Base-by-base conservation (phyloP, 2,329 filamentous ascomycete genomes). In the Aspergillus nomiae region DNA sequence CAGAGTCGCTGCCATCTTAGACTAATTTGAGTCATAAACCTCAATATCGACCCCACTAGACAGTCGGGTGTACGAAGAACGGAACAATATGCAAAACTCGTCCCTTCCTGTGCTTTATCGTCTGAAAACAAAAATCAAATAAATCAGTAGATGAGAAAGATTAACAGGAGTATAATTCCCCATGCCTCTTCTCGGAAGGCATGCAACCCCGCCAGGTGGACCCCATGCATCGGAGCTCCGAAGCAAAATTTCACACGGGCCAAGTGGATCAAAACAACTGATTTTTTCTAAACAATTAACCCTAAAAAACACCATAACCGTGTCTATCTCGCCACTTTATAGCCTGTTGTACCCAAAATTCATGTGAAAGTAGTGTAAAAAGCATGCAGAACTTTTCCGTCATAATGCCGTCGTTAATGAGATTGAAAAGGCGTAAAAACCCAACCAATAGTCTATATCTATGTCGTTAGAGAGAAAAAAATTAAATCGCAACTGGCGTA, bases 401-500 rank as follows among this genome's bases (percentile, higher is more conserved):
- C 38, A 10, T n/a, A 8, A 41, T 41, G 7, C 19, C 7, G 38
- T 41, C 38, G 38, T 41, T 41, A 41, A n/a, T 16, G 3, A 2
- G 8, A 41, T 19, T 19, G 38, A 16, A 10, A 16, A 41, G 19
- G 2, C 7, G 4, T 16, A 41, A 9, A 9, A 11, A n/a, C 10
- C 0, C 16, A 46, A 10, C 16, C 6, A 50, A 19, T 30, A n/a
- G 8, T 50, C 24, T 46, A 46, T 24, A 16, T 50, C 24, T 30
- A 50, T 48, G 19, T 30, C 7, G 4, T n/a, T 4, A n/a, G n/a
- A n/a, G 2, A 4, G 2, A 14, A 16, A 41, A 41, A 2, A 6
- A 2, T 61, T 11, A 65, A n/a, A 65, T 63, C 6, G 63, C 59
- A 26, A 59, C 58, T 0, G 46, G 54, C 4, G 58, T 61, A 38